These are phyloP conservation scores for Lactarius sp. DNA, from an alignment of 768 basidiomycete genomes.

Conservation along the genomic window DNA sequence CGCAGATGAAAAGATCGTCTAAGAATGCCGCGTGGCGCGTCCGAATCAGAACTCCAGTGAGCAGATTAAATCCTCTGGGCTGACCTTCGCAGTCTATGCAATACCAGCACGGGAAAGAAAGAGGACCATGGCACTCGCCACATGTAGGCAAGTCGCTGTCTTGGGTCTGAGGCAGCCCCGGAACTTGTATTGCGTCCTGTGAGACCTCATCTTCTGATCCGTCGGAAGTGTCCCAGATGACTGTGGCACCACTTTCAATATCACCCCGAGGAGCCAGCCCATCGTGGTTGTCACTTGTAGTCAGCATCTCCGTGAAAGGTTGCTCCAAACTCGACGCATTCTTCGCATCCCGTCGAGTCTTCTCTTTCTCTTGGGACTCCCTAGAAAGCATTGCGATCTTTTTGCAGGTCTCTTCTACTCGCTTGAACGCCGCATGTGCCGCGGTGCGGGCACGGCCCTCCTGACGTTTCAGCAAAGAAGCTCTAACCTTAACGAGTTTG, in stretches of 20 bases:
- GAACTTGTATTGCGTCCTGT: no score
- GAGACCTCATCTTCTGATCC: not conserved
- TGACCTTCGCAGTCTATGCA: slow-evolving; percentile 30
- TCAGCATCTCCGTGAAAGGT: not conserved
- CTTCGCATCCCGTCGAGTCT: not conserved
- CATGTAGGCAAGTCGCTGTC: slow-evolving; percentile 22
- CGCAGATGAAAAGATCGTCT: slow-evolving; percentile 23
- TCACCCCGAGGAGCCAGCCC: not conserved
- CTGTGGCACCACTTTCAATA: not conserved
- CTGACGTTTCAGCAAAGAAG: slow-evolving; percentile 12
- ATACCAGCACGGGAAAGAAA: slow-evolving; percentile 32
- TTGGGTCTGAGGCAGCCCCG: not conserved
- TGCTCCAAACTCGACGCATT: not conserved
- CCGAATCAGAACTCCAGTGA: not conserved
- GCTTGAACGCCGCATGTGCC: slow-evolving; percentile 1
- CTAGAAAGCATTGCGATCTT: not conserved
- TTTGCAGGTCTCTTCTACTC: not conserved
- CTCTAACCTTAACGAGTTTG: slow-evolving; percentile 31
- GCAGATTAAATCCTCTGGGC: not conserved
- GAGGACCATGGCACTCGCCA: slow-evolving; percentile 23
- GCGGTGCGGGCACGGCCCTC: not conserved
- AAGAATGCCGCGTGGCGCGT: not conserved
- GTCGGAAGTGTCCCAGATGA: not conserved
- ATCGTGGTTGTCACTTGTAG: not conserved
- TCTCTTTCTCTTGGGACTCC: not conserved